These are phyloP conservation scores for Pseudocohnilembus persalinus DNA, from an alignment of 169 alveolate species.

Conservation along the genomic window DNA sequence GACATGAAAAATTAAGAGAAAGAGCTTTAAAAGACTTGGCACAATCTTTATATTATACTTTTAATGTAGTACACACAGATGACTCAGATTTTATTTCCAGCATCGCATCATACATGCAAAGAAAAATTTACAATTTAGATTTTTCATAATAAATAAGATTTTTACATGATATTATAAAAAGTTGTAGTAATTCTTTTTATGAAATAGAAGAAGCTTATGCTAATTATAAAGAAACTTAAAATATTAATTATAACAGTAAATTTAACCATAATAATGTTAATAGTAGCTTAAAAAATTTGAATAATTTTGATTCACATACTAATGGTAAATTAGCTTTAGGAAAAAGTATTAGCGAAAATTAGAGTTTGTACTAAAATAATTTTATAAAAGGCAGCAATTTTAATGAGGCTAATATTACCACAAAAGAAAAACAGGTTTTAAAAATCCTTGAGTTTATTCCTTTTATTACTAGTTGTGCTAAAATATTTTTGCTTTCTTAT, in stretches of 20 bases:
- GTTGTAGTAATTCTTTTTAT: slow-evolving; percentile 12
- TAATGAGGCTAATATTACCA: neutral
- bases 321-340: neutral
- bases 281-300: neutral
- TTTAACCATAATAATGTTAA: neutral
- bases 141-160: slow-evolving; percentile 28
- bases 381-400: neutral
- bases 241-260: slow-evolving; percentile 1
- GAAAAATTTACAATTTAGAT: slow-evolving; percentile 11
- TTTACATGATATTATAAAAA: slow-evolving; percentile 26
- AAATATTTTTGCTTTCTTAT: slow-evolving; percentile 1
- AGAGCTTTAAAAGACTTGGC: slow-evolving; percentile 39
- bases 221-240: neutral
- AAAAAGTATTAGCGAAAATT: neutral
- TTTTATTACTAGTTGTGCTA: slow-evolving; percentile 5
- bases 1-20: slow-evolving; percentile 23
- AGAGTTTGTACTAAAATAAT: neutral
- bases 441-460: slow-evolving; percentile 7
- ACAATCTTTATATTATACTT: slow-evolving; percentile 3
- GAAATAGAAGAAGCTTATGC: slow-evolving; percentile 37
- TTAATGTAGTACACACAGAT: neutral
- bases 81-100: neutral
- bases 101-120: slow-evolving; percentile 11
- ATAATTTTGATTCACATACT: no score
- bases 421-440: neutral